Conservation (phyloP, 169 alveolate genomes). For the Sarcocystis neurona region DNA sequence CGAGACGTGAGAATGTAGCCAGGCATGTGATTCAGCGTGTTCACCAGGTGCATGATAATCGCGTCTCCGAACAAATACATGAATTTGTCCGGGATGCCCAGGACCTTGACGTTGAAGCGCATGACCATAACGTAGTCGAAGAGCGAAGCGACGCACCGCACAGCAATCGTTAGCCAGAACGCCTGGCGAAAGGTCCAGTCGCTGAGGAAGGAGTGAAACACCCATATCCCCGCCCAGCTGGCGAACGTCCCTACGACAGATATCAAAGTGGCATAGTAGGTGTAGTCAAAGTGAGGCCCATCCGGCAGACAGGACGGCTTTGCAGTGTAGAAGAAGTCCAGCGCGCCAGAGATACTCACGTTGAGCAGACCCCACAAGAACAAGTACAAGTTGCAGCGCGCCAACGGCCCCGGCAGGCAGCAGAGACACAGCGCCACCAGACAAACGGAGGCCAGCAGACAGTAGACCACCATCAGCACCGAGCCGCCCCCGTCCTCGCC, state of each 20-base stretch:
- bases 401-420: slow-evolving; percentile 48
- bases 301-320: slow-evolving; percentile 56
- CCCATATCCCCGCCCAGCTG: slow-evolving; percentile 45
- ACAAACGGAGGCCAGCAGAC: neutral
- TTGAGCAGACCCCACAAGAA: slow-evolving; percentile 50
- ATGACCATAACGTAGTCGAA: slow-evolving; percentile 54
- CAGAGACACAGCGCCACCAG: neutral
- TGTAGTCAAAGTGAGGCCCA: slow-evolving; percentile 66
- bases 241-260: slow-evolving; percentile 52
- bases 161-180: slow-evolving; percentile 56
- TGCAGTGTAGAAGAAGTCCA: slow-evolving; percentile 58
- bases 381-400: slow-evolving; percentile 57
- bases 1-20: slow-evolving; percentile 53
- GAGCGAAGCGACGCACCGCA: slow-evolving; percentile 58
- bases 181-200: slow-evolving; percentile 53
- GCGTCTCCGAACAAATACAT: slow-evolving; percentile 62
- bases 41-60: slow-evolving; percentile 51
- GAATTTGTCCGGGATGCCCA: slow-evolving; percentile 63
- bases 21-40: slow-evolving; percentile 61
- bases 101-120: slow-evolving; percentile 43
- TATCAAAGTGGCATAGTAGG: slow-evolving; percentile 60
- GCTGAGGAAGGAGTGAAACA: slow-evolving; percentile 53
- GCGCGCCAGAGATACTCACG: slow-evolving; percentile 50
- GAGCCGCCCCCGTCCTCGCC: neutral
- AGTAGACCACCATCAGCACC: slow-evolving; percentile 14